Percentiles rank a stretch among this genome's conserved stretches.
phyloP scores from a whole-genome alignment of 208 protist species.

The Porcisia deanei region DNA sequence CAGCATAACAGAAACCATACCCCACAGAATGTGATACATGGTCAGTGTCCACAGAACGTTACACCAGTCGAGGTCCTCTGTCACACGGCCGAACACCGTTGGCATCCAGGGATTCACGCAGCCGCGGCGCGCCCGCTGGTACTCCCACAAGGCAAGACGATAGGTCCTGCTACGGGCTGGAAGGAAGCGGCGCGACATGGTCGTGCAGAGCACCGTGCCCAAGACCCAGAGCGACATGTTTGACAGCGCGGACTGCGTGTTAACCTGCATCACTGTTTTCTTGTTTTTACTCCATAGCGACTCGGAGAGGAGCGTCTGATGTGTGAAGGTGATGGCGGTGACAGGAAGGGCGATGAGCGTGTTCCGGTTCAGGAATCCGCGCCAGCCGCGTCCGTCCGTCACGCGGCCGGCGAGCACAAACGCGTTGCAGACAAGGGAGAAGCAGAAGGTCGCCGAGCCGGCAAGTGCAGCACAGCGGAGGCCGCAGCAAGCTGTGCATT shows the following conservation, averaged over 20 bases:
- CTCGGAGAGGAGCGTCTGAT: constrained; percentile 81
- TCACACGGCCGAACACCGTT: constrained; percentile 64
- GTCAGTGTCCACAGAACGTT: constrained; percentile 68
- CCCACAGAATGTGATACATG: constrained; percentile 81
- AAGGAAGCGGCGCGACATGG: constrained; percentile 46
- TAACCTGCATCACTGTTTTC: constrained; percentile 71
- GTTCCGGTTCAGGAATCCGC: constrained; percentile 68
- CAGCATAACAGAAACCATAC: constrained; percentile 60
- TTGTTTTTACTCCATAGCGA: constrained; percentile 85
- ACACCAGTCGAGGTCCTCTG: constrained; percentile 82
- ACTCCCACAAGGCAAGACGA: constrained; percentile 80
- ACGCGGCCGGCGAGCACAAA: constrained; percentile 47
- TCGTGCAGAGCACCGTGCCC: constrained; percentile 47
- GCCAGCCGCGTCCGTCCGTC: constrained; percentile 48
- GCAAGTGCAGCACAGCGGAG: constrained; percentile 44
- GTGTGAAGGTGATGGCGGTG: constrained; percentile 75
- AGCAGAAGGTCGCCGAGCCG: constrained; percentile 36
- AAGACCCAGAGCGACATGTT: constrained; percentile 63
- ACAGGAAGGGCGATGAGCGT: constrained; percentile 66
- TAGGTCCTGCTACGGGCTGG: constrained; percentile 54
- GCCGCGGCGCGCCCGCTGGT: constrained; percentile 54
- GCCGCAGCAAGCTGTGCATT: constrained; percentile 82
- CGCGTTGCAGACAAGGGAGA: constrained; percentile 71
- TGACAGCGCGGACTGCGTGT: constrained; percentile 60
- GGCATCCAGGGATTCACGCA: constrained; percentile 70